Evolutionary conservation across 768 basidiomycete species (phyloP).

Genomic region (Hemileccinum rubropunctum): DNA sequence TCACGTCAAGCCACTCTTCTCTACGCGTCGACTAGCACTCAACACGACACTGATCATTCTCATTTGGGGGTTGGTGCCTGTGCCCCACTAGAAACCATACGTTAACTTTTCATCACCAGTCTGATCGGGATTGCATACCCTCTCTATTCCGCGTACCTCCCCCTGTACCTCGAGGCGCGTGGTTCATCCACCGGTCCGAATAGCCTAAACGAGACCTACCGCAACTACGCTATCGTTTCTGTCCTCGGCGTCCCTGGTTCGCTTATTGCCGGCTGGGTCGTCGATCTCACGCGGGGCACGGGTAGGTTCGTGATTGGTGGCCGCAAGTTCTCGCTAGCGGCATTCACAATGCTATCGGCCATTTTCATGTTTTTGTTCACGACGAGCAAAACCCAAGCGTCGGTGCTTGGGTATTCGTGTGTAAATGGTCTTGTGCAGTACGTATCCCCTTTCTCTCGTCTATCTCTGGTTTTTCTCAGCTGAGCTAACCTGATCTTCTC

Average conservation of each 20-base stretch:
- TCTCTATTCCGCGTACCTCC: constrained; percentile 50
- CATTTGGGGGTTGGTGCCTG: constrained; percentile 45
- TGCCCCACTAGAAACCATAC: not conserved
- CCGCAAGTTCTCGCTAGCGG: constrained; percentile 45
- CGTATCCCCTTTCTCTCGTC: constrained; percentile 14
- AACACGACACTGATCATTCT: constrained; percentile 49
- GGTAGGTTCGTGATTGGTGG: constrained; percentile 39
- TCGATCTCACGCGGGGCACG: constrained; percentile 40
- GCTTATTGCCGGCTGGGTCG: constrained; percentile 42
- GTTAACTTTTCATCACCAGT: constrained; percentile 19
- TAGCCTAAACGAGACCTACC: constrained; percentile 35
- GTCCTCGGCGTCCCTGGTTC: constrained; percentile 48
- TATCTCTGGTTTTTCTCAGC: too few relatives aligned
- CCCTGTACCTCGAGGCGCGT: constrained; percentile 42
- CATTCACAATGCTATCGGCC: constrained; percentile 43
- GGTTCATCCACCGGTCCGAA: constrained; percentile 24
- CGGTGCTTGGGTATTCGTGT: constrained; percentile 47
- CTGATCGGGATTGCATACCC: constrained; percentile 55
- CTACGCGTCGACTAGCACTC: constrained; percentile 39
- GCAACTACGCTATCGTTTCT: constrained; percentile 50
- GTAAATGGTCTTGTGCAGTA: constrained; percentile 41
- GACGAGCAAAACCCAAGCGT: constrained; percentile 38
- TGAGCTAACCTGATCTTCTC: not conserved
- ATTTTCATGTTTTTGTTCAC: constrained; percentile 54
- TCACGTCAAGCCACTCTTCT: constrained; percentile 50